Base-by-base conservation (phyloP, 1,284 basidiomycete genomes). In the Agroathelia rolfsii region DNA sequence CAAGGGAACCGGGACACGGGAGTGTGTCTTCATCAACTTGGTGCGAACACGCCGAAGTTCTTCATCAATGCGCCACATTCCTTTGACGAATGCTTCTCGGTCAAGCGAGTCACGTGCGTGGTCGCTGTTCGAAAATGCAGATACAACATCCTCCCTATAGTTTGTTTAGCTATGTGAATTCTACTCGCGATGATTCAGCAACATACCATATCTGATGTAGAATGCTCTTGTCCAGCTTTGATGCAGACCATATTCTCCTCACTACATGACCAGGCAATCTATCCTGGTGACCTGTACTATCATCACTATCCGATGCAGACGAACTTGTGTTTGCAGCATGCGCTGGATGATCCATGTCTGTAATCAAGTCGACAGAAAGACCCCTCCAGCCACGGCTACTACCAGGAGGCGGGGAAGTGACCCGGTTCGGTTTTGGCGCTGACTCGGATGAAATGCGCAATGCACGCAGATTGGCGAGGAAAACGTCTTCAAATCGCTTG, bases 61-160 rank as follows among this genome's bases (percentile, higher is more conserved):
- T 50, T 86, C 82, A 53, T 88, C 84, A 22, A 88, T 82, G 13
- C 72, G 66, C 81, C 81, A 84, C 81, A 86, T 85, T 24, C 82
- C 85, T 37, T 63, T 67, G 18, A 73, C 66, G 46, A 88, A 88
- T 11, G 59, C 59, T 7, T 81, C 79, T 4, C 69, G 59, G 42
- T 75, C 69, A 9, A 87, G 61, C 16, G 61, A 63, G 5, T n/a
- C n/a, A n/a, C n/a, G n/a, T n/a, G n/a, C n/a, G n/a, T n/a, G n/a
- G n/a, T n/a, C n/a, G n/a, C n/a, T n/a, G n/a, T n/a, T n/a, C n/a
- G n/a, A n/a, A n/a, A n/a, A n/a, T n/a, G n/a, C n/a, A n/a, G n/a
- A n/a, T n/a, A n/a, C n/a, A n/a, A n/a, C n/a, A n/a, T n/a, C n/a
- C n/a, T n/a, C n/a, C n/a, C n/a, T n/a, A n/a, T n/a, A n/a, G n/a